Evolutionary conservation across 2,329 filamentous ascomycete species (phyloP), one percentile per base, ranked within the genome.

Genomic region (Amesomyces nigricolor): DNA sequence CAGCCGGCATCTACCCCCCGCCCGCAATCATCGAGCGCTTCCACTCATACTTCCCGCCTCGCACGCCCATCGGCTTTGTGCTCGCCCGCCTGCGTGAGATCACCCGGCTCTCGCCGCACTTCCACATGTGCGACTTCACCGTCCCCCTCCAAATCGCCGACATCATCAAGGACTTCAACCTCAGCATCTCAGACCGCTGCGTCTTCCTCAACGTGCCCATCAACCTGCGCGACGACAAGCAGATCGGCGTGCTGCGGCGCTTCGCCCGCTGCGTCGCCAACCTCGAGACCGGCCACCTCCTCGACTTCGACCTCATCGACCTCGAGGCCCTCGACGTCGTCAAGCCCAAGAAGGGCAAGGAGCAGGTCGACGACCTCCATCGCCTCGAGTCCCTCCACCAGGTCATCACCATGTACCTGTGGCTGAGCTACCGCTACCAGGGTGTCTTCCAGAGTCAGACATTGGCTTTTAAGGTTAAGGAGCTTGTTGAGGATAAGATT

Each of bases 391-490:
- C 74, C 3, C 77, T 99, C 14, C 94, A 99, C 73, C 88, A 89
- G 64, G 78, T 83, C 29, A 75, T 99, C 38, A 89, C 92, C 44
- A 74, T 91, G 46, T 99, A 97, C 67, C 78, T 95, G 2, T 99
- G 94, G 94, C 77, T 99, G 14, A 92, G 88, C 63, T 97, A 92
- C 71, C 86, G 92, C 6, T 95, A 92, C 69, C 78, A 83, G 3
- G 88, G 89, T 47, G 78, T 95, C 49, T 95, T 96, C 69, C 80
- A 75, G 5, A 88, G 86, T 61, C 82, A 92, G 63, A 75, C 76
- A 0, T 76, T 96, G 43, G 91, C 89, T 0, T 86, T 88, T 61
- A 85, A 96, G 67, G 82, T 89, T 47, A 95, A 96, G 67, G 71
- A 73, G 6, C 68, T 95, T 48, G 85, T 91, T 2, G 91, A 96